Evolutionary conservation across 176 grass and related monocot species (phyloP), one percentile per base, ranked within the genome.

Genomic region (Oryza meyeriana): DNA sequence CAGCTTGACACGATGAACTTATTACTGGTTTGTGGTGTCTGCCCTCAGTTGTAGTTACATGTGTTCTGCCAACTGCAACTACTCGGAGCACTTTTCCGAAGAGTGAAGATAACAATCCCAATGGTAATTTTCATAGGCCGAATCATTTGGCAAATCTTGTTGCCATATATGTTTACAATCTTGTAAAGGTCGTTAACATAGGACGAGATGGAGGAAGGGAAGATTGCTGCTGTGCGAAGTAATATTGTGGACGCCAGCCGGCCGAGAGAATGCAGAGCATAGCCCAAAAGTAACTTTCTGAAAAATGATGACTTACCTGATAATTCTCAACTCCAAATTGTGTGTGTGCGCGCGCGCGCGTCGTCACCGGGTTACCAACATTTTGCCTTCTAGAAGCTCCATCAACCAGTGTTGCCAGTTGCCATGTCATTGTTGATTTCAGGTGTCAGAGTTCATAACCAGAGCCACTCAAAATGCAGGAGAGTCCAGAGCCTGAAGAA

Each of bases 181-280:
- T 73, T 31, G 31, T 57, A 31, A 36, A 58, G 20, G 10, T 14
- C 20, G 20, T 24, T 38, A 8, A 45, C n/a, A 36, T 38, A 36
- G 36, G 35, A 12, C 5, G 26, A 33, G 9, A 55, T n/a, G 18
- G 26, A 12, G 18, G 69, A 69, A 25, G 45, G 30, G 28, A 84
- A 69, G 83, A 33, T 71, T 48, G 83, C 74, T 48, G 48, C 11
- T 28, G 36, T 28, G 33, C 20, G 8, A 78, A 85, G 73, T 59
- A 69, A 77, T 25, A 16, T 7, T 6, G 50, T 63, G 47, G 64
- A 59, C 64, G 64, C 11, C 47, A 32, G 48, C 40, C 28, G 16
- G 31, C 20, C 11, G 12, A 61, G 36, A 26, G n/a, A 84, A 61
- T 20, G 64, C n/a, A 31, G 2, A 41, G 20, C n/a, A 59, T 24